Base-by-base conservation (phyloP, 2,329 filamentous ascomycete genomes). In the Macrophomina tecta region DNA sequence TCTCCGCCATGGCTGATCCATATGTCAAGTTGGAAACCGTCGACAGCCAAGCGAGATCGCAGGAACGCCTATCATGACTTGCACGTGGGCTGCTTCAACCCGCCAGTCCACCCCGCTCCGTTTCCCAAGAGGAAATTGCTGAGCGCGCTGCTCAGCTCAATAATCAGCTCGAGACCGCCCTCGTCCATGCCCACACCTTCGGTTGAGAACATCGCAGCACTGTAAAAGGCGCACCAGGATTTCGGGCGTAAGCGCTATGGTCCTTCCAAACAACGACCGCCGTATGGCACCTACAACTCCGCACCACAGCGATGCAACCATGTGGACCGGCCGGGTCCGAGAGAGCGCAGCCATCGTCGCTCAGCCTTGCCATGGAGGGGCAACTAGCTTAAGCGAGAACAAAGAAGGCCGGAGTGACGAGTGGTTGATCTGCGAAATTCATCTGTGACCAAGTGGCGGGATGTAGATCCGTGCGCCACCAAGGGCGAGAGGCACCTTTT, bases 291-390 rank as follows among this genome's bases (percentile, higher is more conserved):
- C 36, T 3, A 38, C 36, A 38, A 7, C 36, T 38, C 36, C 23
- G 23, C 23, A 23, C 23, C 3, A 23, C 23, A 23, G 23, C 23
- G 23, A 23, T 23, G 23, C 23, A 23, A 23, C 23, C 23, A 23
- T 23, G 23, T 23, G 23, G 3, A 23, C 23, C 23, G 23, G 23
- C 23, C 23, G 23, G 23, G 23, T 23, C 23, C 23, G 0, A 23
- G 23, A 23, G 23, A 23, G 23, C 23, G 23, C 23, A 23, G 36
- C 56, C 9, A 2, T 5, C 40, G 7, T 23, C 0, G 23, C 40
- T 60, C 56, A 60, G 56, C 56, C 56, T 36, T 60, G 56, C 34
- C n/a, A 45, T 36, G 56, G 46, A 40, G 40, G 56, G 56, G 8
- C n/a, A 9, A 5, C 42, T 23, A 23, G 23, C 23, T 23, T 23